These are phyloP conservation scores for Echinochloa phyllopogon DNA, from an alignment of 176 grass and related monocot species.

Conservation along the genomic window DNA sequence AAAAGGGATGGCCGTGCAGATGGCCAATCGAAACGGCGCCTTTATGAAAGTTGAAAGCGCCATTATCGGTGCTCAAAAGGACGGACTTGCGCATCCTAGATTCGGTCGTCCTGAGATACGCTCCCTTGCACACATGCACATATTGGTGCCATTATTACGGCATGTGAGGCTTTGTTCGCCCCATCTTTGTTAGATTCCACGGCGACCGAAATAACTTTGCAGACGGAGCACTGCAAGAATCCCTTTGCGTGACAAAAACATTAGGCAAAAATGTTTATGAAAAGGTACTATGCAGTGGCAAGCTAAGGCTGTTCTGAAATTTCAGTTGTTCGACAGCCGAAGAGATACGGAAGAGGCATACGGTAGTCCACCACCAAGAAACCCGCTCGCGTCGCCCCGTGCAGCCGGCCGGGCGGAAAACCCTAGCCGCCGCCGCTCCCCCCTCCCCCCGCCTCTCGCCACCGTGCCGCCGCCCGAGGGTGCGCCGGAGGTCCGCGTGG, in stretches of 20 bases:
- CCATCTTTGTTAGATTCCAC: neutral
- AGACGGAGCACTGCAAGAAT: neutral
- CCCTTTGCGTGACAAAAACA: neutral
- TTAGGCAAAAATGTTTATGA: neutral
- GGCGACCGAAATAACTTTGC: constrained; percentile 16
- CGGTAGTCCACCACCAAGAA: too few relatives aligned
- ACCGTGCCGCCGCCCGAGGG: too few relatives aligned
- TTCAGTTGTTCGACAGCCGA: too few relatives aligned
- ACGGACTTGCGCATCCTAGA: neutral
- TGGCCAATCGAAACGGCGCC: neutral
- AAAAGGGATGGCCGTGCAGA: neutral
- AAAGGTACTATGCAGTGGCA: neutral
- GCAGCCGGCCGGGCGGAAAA: too few relatives aligned
- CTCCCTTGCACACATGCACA: neutral
- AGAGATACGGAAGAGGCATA: too few relatives aligned
- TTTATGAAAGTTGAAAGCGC: neutral
- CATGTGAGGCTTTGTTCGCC: neutral
- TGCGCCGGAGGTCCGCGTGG: too few relatives aligned
- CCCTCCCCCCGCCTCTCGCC: too few relatives aligned
- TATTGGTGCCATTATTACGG: neutral
- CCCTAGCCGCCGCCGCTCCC: too few relatives aligned
- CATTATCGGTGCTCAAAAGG: neutral
- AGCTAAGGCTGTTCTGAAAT: neutral
- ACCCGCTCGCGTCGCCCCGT: too few relatives aligned
- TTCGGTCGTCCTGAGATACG: constrained; percentile 6